A percentile compares a stretch with the other conserved stretches of the same genome.
These are phyloP conservation scores for Brasenia schreberi DNA, from an alignment of 164 flowering plant species.

Conservation along the genomic window DNA sequence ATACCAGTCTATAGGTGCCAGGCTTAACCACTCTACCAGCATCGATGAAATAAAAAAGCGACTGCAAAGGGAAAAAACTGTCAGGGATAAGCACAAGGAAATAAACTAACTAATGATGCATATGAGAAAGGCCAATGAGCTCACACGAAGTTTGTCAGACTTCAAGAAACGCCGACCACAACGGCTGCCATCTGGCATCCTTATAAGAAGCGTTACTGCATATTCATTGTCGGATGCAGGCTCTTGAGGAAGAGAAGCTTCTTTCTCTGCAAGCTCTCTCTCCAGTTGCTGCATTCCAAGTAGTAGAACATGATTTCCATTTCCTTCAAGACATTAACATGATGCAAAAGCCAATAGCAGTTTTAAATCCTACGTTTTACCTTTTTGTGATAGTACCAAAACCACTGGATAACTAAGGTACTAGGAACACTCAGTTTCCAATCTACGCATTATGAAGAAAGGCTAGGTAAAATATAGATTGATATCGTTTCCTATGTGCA, in stretches of 20 bases:
- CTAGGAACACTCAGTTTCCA: no score
- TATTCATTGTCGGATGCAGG: constrained; percentile 67
- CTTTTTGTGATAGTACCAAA: no score
- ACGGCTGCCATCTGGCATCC: constrained; percentile 95
- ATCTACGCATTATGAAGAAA: no score
- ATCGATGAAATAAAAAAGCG: constrained; percentile 81
- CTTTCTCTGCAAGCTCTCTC: constrained; percentile 65
- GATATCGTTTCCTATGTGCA: no score
- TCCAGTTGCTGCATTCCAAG: constrained; percentile 49
- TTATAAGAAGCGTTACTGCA: constrained; percentile 68
- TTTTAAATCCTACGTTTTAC: no score
- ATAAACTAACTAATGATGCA: background rate
- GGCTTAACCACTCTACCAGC: constrained; percentile 71
- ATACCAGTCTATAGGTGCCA: constrained; percentile 89
- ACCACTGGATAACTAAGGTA: no score
- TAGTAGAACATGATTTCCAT: no score
- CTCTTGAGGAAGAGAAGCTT: constrained; percentile 80
- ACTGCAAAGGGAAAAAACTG: constrained; percentile 33
- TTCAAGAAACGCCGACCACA: constrained; percentile 82
- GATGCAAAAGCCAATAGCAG: no score
- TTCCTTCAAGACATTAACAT: no score
- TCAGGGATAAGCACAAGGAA: background rate
- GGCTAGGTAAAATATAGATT: no score
- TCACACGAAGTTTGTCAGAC: constrained; percentile 27
- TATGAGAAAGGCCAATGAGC: background rate